Percentiles rank a stretch among this genome's conserved stretches.
These are phyloP conservation scores for Ogataea pini DNA, from an alignment of 805 yeast species.

Conservation along the genomic window DNA sequence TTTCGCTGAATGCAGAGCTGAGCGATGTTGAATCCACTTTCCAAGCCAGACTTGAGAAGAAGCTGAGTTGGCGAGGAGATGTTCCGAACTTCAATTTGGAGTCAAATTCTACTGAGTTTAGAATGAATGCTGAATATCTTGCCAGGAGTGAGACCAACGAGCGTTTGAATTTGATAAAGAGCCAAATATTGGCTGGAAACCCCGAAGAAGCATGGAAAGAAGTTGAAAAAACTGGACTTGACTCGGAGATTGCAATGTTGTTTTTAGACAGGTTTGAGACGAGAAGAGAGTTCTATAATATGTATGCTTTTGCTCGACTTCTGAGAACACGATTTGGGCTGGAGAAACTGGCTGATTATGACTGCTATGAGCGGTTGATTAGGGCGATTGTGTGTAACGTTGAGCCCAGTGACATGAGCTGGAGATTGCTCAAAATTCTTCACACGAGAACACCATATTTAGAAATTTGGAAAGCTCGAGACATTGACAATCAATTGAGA, in stretches of 20 bases:
- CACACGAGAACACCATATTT: constrained; percentile 4
- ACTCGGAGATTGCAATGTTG: constrained; percentile 1
- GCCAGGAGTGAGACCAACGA: background rate
- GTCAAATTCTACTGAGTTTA: constrained; percentile 3
- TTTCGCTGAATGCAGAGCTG: background rate
- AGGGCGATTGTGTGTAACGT: background rate
- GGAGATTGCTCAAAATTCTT: constrained; percentile 8
- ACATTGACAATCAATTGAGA: background rate
- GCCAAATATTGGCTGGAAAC: background rate
- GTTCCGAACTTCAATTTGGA: constrained; percentile 4
- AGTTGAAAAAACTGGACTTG: background rate
- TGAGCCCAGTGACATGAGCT: constrained; percentile 2
- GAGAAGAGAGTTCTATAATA: constrained; percentile 5
- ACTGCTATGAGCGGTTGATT: constrained; percentile 8
- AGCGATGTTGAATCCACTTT: background rate
- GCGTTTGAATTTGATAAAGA: background rate
- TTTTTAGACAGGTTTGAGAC: constrained; percentile 7
- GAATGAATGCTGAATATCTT: constrained; percentile 1
- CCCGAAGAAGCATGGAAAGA: constrained; percentile 8
- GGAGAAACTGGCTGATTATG: constrained; percentile 7
- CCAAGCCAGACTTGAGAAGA: background rate
- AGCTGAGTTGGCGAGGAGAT: constrained; percentile 1
- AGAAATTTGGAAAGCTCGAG: constrained; percentile 2
- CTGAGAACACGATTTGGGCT: constrained; percentile 8
- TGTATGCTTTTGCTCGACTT: constrained; percentile 8